phyloP scores from a whole-genome alignment of 805 yeast species.

The Spathaspora girioi region DNA sequence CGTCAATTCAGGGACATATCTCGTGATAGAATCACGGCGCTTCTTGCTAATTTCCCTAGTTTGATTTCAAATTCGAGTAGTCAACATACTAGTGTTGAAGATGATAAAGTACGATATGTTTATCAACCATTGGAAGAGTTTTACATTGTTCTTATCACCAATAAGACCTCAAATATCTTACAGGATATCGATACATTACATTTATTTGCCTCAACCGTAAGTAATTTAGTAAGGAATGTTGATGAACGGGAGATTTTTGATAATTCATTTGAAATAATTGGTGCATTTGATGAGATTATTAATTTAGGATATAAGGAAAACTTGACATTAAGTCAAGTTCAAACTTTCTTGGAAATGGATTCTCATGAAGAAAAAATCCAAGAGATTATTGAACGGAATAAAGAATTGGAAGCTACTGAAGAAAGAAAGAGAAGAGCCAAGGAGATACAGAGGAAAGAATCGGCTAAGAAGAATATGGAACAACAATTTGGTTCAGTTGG shows the following conservation, averaged over 20 bases:
- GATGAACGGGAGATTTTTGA: slow-evolving; percentile 83
- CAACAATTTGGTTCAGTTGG: slow-evolving; percentile 21
- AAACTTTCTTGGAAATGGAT: slow-evolving; percentile 92
- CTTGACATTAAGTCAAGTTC: slow-evolving; percentile 74
- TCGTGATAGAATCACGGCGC: slow-evolving; percentile 79
- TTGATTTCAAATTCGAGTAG: slow-evolving; percentile 64
- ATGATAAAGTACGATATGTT: slow-evolving; percentile 85
- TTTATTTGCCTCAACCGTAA: slow-evolving; percentile 76
- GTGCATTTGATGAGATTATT: slow-evolving; percentile 92
- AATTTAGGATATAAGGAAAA: slow-evolving; percentile 88
- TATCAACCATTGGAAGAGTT: slow-evolving; percentile 95
- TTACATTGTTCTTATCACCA: slow-evolving; percentile 86
- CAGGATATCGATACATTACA: slow-evolving; percentile 93
- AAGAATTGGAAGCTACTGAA: slow-evolving; percentile 94
- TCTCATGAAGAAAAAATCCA: slow-evolving; percentile 98
- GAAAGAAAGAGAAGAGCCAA: slow-evolving; percentile 95
- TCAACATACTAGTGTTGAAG: slow-evolving; percentile 93
- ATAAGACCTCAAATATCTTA: slow-evolving; percentile 83
- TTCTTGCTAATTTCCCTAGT: slow-evolving; percentile 81
- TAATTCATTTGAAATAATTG: slow-evolving; percentile 81
- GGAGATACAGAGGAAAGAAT: slow-evolving; percentile 78
- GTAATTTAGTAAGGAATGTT: slow-evolving; percentile 62
- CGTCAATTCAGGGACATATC: slow-evolving; percentile 87
- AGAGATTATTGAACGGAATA: slow-evolving; percentile 94
- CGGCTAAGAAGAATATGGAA: slow-evolving; percentile 60